Evolutionary conservation across 2,329 filamentous ascomycete genomes (phyloP).

Genomic region (Colletotrichum incanum): DNA sequence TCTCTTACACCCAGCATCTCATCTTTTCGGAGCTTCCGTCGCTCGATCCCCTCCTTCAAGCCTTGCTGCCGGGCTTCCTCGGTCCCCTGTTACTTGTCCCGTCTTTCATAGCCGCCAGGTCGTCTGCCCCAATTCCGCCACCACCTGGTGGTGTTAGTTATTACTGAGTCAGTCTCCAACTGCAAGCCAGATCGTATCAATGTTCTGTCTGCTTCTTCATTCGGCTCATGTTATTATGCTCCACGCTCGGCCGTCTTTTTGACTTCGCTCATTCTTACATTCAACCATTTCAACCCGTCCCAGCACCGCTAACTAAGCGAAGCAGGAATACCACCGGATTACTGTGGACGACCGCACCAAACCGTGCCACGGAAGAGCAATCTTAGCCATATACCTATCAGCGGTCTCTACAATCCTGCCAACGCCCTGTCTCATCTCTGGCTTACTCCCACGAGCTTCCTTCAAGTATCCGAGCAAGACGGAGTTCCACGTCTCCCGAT

Average conservation of each 20-base stretch:
- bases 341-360: not conserved
- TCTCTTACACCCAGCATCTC: not conserved
- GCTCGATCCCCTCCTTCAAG: not conserved
- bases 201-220: slow-evolving; percentile 58
- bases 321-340: slow-evolving; percentile 43
- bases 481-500: not conserved
- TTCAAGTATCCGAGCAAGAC: not conserved
- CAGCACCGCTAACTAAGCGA: slow-evolving; percentile 55
- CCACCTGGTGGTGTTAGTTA: slow-evolving; percentile 52
- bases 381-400: slow-evolving; percentile 28
- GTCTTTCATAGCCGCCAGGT: slow-evolving; percentile 42
- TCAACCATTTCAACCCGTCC: slow-evolving; percentile 57
- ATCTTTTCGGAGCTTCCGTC: not conserved
- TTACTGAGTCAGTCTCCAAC: slow-evolving; percentile 55
- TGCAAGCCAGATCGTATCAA: slow-evolving; percentile 56
- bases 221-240: slow-evolving; percentile 57
- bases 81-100: slow-evolving; percentile 49
- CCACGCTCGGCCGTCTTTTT: slow-evolving; percentile 45
- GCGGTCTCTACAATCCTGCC: not conserved
- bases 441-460: not conserved
- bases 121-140: slow-evolving; percentile 55
- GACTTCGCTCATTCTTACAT: slow-evolving; percentile 55
- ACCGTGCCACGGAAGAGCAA: not conserved
- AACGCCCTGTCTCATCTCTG: not conserved
- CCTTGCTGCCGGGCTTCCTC: slow-evolving; percentile 52